These are phyloP conservation scores for Solanum chilense DNA, from an alignment of 257 asterid species.

Conservation along the genomic window DNA sequence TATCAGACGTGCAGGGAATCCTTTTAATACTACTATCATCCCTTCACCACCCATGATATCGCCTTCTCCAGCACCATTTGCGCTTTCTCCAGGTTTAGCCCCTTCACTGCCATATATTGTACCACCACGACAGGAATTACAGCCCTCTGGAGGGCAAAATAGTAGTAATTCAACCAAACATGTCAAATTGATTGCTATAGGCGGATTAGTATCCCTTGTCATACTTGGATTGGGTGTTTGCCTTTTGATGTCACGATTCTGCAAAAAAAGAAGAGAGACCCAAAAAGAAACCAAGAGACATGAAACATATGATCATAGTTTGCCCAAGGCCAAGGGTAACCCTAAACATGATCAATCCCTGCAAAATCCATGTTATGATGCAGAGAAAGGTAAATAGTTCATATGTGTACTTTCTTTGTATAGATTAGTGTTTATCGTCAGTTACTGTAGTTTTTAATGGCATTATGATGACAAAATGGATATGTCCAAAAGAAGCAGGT, in stretches of 20 bases:
- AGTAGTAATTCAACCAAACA: constrained; percentile 16
- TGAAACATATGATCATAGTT: constrained; percentile 17
- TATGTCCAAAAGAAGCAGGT: constrained; percentile 16
- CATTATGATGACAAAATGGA: not conserved
- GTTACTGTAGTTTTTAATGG: not conserved
- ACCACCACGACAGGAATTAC: constrained; percentile 23
- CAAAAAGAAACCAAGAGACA: constrained; percentile 18
- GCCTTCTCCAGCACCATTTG: constrained; percentile 37
- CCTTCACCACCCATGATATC: constrained; percentile 62
- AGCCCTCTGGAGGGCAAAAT: constrained; percentile 17
- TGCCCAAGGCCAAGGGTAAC: constrained; percentile 9
- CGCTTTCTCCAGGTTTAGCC: constrained; percentile 32
- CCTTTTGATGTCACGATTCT: constrained; percentile 30
- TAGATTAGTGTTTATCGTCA: not conserved
- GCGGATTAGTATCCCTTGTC: constrained; percentile 30
- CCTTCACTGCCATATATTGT: constrained; percentile 22
- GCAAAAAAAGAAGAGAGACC: constrained; percentile 20
- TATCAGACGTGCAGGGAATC: constrained; percentile 75
- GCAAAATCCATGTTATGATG: constrained; percentile 26
- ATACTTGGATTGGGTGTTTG: constrained; percentile 38
- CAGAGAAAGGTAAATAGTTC: constrained; percentile 30
- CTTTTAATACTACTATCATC: constrained; percentile 69
- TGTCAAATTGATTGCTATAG: constrained; percentile 38
- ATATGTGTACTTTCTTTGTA: not conserved
- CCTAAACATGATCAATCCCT: constrained; percentile 18